These are phyloP conservation scores for Globisporangium spiculum DNA, from an alignment of 352 stramenopile genomes.

Conservation along the genomic window DNA sequence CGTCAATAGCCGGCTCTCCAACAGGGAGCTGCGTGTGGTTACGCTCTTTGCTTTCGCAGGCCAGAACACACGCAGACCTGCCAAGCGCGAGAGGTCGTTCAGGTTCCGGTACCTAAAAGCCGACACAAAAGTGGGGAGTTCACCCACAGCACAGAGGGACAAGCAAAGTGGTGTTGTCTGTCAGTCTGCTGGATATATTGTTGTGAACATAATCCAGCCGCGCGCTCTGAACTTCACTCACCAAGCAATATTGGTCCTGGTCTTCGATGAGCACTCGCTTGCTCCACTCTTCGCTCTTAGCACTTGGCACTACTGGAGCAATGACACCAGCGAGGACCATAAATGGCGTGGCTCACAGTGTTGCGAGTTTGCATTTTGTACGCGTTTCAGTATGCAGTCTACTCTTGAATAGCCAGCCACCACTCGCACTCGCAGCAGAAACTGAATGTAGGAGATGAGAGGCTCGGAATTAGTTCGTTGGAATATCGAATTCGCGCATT, in stretches of 20 bases:
- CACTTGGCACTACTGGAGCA: too few species aligned
- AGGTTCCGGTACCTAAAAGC: background rate
- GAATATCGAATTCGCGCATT: background rate
- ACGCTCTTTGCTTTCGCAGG: too few species aligned
- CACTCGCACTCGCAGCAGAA: background rate
- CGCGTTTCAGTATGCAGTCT: background rate
- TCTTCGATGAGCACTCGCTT: background rate
- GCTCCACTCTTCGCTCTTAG: too few species aligned
- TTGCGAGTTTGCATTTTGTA: too few species aligned
- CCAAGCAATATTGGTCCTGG: background rate
- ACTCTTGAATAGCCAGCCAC: background rate
- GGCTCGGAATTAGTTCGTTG: background rate
- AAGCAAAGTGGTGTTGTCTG: background rate
- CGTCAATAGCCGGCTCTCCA: too few species aligned
- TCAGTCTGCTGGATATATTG: background rate
- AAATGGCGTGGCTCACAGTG: too few species aligned
- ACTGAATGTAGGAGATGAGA: background rate
- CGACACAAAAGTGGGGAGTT: background rate
- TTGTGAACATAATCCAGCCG: background rate
- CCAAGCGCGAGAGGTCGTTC: background rate
- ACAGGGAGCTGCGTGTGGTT: too few species aligned
- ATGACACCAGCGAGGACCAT: too few species aligned
- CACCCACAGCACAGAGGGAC: background rate
- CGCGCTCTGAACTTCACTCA: background rate
- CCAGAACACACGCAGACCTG: too few species aligned